phyloP scores from a whole-genome alignment of 306 rosid species.

The Glycyrrhiza uralensis region DNA sequence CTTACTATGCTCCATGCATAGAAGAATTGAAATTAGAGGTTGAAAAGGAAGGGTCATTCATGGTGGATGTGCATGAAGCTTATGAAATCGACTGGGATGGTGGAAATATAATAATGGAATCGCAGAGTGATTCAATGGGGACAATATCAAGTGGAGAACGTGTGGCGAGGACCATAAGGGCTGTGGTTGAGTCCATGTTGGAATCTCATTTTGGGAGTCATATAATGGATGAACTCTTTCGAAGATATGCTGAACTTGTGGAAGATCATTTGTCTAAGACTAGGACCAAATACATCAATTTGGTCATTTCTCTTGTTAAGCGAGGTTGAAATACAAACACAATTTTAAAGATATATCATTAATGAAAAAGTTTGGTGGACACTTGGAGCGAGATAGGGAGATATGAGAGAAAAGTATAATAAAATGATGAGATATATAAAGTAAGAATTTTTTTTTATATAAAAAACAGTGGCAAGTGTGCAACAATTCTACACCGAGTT shows the following conservation, averaged over 20 bases:
- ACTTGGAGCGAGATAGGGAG: too few species aligned
- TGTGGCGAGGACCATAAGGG: conserved; percentile 43
- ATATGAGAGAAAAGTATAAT: too few species aligned
- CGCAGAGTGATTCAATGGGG: not conserved
- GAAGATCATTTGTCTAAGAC: conserved; percentile 38
- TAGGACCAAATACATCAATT: conserved; percentile 44
- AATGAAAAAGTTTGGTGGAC: too few species aligned
- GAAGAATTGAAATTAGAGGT: conserved; percentile 48
- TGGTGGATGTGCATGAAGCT: conserved; percentile 32
- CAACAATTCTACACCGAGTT: too few species aligned
- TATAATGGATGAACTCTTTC: conserved; percentile 54
- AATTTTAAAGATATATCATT: too few species aligned
- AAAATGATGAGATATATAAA: too few species aligned
- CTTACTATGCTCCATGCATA: conserved; percentile 67
- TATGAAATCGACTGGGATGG: conserved; percentile 63
- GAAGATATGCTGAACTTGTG: conserved; percentile 32
- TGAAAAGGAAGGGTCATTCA: conserved; percentile 65
- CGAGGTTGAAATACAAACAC: not conserved
- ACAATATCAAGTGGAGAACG: conserved; percentile 10
- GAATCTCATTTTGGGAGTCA: conserved; percentile 56
- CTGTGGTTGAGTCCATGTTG: conserved; percentile 71
- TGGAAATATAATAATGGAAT: conserved; percentile 18
- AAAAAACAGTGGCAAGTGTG: too few species aligned
- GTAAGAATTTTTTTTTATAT: too few species aligned
- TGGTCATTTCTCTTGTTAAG: conserved; percentile 51